Base-by-base conservation (phyloP, 306 rosid species). In the Castanospermum australe region DNA sequence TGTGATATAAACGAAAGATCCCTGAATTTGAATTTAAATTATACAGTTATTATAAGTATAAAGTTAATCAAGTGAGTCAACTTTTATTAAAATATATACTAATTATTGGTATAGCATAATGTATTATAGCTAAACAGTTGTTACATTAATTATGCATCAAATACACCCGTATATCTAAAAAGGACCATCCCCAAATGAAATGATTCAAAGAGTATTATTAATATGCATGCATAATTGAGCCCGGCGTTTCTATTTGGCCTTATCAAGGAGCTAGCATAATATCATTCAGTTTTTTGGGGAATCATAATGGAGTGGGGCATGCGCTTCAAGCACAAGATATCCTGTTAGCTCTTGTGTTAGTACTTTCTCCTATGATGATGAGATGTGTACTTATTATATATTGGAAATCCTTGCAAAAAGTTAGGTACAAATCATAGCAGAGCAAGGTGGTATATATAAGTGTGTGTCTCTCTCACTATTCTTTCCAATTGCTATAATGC, bases 341-440 rank as follows among this genome's bases (percentile, higher is more conserved):
- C 41, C 0, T 30, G 22, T 54, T 42, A 22, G 55, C n/a, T n/a
- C n/a, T n/a, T n/a, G n/a, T 10, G 21, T 80, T 47, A 38, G 28
- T 51, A 62, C 55, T 56, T 48, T 60, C 60, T 52, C 55, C 30
- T 36, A 56, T 83, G 52, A 75, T 71, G 73, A 69, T 2, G 35
- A 2, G 51, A 67, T 12, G 25, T 21, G 59, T 51, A 56, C 51
- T 79, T 45, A 56, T 86, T 80, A 54, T 18, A 52, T 18, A 47
- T 66, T 81, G 87, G 76, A 79, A 81, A 41, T 79, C 80, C 67
- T 44, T 0, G 67, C 22, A 63, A 21, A 67, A 65, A 14, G 72
- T 86, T 73, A 63, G 87, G 86, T 84, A 67, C 39, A 57, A 36
- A 69, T 64, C 71, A 60, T 38, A 80, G 13, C 48, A 73, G 73